phyloP scores from a whole-genome alignment of 2,329 filamentous ascomycete genomes.

The Microascus cirrosus region DNA sequence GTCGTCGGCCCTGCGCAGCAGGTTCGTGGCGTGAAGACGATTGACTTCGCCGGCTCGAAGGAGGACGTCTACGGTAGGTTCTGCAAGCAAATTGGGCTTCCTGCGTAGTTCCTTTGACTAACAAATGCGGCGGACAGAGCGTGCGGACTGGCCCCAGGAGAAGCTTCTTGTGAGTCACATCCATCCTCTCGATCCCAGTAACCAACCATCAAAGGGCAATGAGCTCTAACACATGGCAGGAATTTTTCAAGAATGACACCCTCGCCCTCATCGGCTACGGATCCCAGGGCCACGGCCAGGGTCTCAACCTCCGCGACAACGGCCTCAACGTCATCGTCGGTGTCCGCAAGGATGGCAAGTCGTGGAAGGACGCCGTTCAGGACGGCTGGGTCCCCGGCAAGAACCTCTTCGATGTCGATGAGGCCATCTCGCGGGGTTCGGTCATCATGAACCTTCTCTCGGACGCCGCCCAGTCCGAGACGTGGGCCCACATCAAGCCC shows the following conservation, averaged over 20 bases:
- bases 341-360: slow-evolving; percentile 95
- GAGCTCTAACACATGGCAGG: slow-evolving; percentile 37
- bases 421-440: slow-evolving; percentile 86
- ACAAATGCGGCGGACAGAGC: slow-evolving; percentile 49
- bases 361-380: slow-evolving; percentile 94
- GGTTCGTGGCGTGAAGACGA: slow-evolving; percentile 88
- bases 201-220: neutral
- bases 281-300: slow-evolving; percentile 97
- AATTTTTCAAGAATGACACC: slow-evolving; percentile 99
- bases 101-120: neutral
- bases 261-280: slow-evolving; percentile 97
- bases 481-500: slow-evolving; percentile 96
- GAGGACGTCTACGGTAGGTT: slow-evolving; percentile 82
- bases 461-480: slow-evolving; percentile 97
- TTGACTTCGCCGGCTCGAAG: slow-evolving; percentile 94
- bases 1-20: slow-evolving; percentile 48
- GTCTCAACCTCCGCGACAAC: slow-evolving; percentile 99
- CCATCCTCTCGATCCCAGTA: neutral
- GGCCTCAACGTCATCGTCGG: slow-evolving; percentile 98
- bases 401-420: slow-evolving; percentile 97
- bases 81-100: slow-evolving; percentile 9
- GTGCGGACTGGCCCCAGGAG: slow-evolving; percentile 95
- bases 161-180: slow-evolving; percentile 75
- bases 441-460: slow-evolving; percentile 99
- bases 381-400: slow-evolving; percentile 98